Evolutionary conservation across 176 grass and related monocot genomes (phyloP).

Genomic region (Alloteropsis semialata): DNA sequence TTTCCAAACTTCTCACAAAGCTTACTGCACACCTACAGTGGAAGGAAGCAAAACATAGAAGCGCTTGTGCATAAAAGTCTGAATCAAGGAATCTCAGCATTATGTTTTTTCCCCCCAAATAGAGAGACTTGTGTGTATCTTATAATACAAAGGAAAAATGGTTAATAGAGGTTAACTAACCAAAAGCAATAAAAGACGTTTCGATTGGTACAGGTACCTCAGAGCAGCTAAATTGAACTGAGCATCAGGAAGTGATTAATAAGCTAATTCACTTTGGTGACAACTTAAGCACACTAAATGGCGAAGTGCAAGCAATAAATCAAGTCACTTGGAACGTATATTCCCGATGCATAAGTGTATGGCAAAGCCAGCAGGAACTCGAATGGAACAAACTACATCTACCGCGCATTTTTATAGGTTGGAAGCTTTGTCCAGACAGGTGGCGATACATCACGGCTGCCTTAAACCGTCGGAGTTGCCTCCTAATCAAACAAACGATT

Average conservation of each 20-base stretch:
- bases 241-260: neutral
- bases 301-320: neutral
- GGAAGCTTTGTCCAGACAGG: neutral
- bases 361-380: neutral
- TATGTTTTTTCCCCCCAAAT: neutral
- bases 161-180: too few species aligned
- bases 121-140: neutral
- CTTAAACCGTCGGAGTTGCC: neutral
- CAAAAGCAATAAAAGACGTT: neutral
- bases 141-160: too few species aligned
- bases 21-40: slow-evolving; percentile 70
- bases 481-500: neutral
- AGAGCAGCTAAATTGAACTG: neutral
- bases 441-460: neutral
- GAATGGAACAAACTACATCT: neutral
- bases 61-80: neutral
- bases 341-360: neutral
- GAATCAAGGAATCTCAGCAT: neutral
- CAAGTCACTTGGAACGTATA: neutral
- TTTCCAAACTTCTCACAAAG: slow-evolving; percentile 88
- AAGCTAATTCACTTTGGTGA: neutral
- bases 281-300: neutral
- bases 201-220: neutral
- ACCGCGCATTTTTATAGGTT: too few species aligned
- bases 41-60: neutral